Evolutionary conservation across 2,329 filamentous ascomycete genomes (phyloP), one percentile per base, ranked within the genome.

Genomic region (Hirsutella thompsonii): DNA sequence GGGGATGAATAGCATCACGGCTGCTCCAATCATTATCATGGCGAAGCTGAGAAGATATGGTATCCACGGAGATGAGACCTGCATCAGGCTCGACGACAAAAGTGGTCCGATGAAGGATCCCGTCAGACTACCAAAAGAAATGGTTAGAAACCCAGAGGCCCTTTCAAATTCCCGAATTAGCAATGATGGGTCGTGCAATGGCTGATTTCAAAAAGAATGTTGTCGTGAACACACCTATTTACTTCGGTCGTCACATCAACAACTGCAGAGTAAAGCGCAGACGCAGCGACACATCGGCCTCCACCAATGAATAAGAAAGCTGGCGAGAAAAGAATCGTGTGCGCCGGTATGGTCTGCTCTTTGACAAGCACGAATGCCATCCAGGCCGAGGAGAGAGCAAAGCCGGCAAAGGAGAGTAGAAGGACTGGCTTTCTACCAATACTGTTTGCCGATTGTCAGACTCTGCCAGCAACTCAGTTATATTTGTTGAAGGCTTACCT

Each of bases 221-320:
- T 11, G 23, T 26, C 11, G 23, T 26, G 23, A 30, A 28, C 41
- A 20, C 30, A 29, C 38, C 44, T 36, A n/a, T 23, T 36, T 19
- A 37, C 20, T 8, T 46, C 37, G 29, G 34, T 36, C 21, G 39
- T 39, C 14, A 46, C 42, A 38, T 50, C 48, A 20, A 46, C 42
- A 14, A 48, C 47, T 30, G 49, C 48, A n/a, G 49, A 49, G 33
- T 46, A 49, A 26, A 49, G 37, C 38, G 46, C 46, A 9, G 46
- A 48, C 2, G 43, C 39, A 19, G 47, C 35, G 33, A 51, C 47
- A 26, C 44, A 42, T 34, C 44, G 38, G 14, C 49, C 47, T 30
- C 49, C 49, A 14, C 49, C 46, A 13, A 49, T 37, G 26, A 49
- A 40, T 18, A 43, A 30, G 33, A 49, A 49, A 2, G 45, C 29